Evolutionary conservation across 495 filamentous ascomycete genomes (phyloP), one percentile per base, ranked within the genome.

Genomic region (Lophiotrema nucula): DNA sequence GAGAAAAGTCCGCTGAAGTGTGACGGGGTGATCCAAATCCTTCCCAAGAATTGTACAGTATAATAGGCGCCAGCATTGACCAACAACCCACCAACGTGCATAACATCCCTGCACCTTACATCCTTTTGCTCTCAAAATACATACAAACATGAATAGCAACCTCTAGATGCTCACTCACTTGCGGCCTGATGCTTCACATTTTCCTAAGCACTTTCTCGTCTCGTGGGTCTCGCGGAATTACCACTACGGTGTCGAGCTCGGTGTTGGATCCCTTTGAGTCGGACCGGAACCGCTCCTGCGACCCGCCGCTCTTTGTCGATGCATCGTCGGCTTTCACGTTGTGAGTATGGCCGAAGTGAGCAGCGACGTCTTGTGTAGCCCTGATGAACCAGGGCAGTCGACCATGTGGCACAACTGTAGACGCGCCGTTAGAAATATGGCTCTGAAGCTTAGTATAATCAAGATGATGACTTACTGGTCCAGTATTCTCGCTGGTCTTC

Each of bases 401-500:
- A 38, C 65, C 65, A 2, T 59, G 52, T 19, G 65, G 65, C 41
- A 56, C 59, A 21, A 62, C 47, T 66, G 26, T 27, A 26, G n/a
- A n/a, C 4, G 43, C 31, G 24, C 1, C 24, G 22, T 48, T 52
- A 53, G 49, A 21, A 13, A 28, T 24, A 11, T 15, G 18, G 3
- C 10, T 2, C 37, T 4, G 12, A 35, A 22, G 51, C 11, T 15
- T 10, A n/a, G 45, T 16, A 23, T 27, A 46, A 23, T 39, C 8
- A 21, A 24, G 23, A 24, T 23, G 4, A 42, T 16, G 6, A 43
- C 67, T 74, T 77, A 79, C 81, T 88, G 0, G 82, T 83, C 88
- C 88, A 92, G 21, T 77, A 79, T 39, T 92, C 89, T 59, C 85
- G 87, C 55, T 87, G 74, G 18, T 84, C 77, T 69, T 88, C 83